Evolutionary conservation across 2,329 filamentous ascomycete genomes (phyloP).

Genomic region (Ophiostoma fasciatum): DNA sequence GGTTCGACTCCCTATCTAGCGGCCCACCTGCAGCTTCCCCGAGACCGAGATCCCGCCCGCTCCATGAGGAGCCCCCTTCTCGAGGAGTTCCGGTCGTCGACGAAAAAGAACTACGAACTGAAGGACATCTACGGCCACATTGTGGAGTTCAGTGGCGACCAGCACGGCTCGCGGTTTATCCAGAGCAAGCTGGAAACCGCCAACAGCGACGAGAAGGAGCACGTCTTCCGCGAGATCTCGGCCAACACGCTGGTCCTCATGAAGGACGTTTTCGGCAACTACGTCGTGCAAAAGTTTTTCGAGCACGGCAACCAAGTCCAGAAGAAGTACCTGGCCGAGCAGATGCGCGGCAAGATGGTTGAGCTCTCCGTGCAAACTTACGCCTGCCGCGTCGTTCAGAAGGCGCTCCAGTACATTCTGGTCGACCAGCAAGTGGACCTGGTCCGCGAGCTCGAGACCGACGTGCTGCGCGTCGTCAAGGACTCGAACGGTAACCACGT

Average conservation of each 20-base stretch:
- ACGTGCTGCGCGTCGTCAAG: constrained; percentile 64
- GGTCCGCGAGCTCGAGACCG: constrained; percentile 56
- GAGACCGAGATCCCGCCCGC: constrained; percentile 6
- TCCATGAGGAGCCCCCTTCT: constrained; percentile 52
- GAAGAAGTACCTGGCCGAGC: constrained; percentile 71
- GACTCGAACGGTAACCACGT: constrained; percentile 95
- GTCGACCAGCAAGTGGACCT: constrained; percentile 59
- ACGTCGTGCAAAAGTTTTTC: constrained; percentile 95
- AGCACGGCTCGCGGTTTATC: constrained; percentile 90
- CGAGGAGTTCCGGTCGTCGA: constrained; percentile 61
- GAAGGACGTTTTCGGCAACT: constrained; percentile 96
- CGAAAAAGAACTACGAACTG: constrained; percentile 64
- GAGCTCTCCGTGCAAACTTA: constrained; percentile 79
- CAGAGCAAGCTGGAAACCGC: constrained; percentile 84
- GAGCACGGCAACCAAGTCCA: constrained; percentile 90
- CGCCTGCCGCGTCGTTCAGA: constrained; percentile 89
- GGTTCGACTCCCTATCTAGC: constrained; percentile 17
- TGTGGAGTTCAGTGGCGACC: constrained; percentile 90
- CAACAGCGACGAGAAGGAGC: constrained; percentile 91
- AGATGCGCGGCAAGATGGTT: constrained; percentile 77
- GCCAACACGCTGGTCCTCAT: constrained; percentile 76
- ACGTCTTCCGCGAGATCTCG: constrained; percentile 75
- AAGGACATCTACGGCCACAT: constrained; percentile 81
- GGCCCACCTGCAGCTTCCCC: constrained; percentile 24
- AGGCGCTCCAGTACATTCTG: constrained; percentile 82